Evolutionary conservation across 352 stramenopile species (phyloP).

Genomic region (Aphanomyces cochlioides): DNA sequence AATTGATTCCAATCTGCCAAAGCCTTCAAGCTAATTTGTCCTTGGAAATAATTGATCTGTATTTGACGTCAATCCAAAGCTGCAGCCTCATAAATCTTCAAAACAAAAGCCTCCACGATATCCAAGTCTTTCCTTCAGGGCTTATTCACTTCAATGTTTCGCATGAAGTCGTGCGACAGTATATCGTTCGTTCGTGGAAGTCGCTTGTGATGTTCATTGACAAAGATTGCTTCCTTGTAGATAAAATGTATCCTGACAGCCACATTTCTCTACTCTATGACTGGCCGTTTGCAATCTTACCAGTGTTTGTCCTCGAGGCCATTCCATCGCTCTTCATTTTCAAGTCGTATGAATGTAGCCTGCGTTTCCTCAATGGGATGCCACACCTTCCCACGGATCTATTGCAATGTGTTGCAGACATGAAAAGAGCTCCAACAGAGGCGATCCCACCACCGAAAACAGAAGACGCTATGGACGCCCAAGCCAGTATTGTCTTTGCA

Average conservation of each 20-base stretch:
- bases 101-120: constrained; percentile 9
- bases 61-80: constrained; percentile 37
- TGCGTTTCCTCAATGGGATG: neutral
- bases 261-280: neutral
- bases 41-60: constrained; percentile 34
- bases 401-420: neutral
- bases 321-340: constrained; percentile 3
- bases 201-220: neutral
- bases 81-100: neutral
- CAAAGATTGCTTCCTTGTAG: neutral
- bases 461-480: constrained; percentile 13
- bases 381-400: neutral
- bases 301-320: constrained; percentile 7
- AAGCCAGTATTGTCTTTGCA: constrained; percentile 5
- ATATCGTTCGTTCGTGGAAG: neutral
- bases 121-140: constrained; percentile 31
- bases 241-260: neutral
- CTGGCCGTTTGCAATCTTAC: constrained; percentile 16
- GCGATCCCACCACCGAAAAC: neutral
- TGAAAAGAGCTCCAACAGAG: too few relatives aligned
- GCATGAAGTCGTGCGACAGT: too few relatives aligned
- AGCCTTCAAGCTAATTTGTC: neutral
- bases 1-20: constrained; percentile 36
- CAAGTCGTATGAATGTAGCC: constrained; percentile 26
- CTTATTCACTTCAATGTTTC: constrained; percentile 20